Conservation (phyloP, 257 asterid species). For the Apocynum venetum region DNA sequence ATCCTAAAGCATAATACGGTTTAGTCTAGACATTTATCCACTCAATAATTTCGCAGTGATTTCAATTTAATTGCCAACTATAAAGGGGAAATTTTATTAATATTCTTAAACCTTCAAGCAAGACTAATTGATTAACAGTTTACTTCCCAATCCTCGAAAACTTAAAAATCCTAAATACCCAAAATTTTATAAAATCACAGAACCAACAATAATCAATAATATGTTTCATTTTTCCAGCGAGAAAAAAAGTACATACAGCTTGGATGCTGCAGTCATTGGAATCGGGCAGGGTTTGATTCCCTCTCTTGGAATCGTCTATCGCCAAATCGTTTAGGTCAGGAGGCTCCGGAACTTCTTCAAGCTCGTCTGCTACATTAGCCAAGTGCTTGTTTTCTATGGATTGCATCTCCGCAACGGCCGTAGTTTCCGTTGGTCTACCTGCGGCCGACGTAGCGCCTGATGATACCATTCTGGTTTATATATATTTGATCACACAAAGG, state of each 20-base stretch:
- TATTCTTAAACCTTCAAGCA: neutral
- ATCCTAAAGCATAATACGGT: neutral
- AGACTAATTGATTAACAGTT: neutral
- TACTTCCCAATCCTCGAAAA: neutral
- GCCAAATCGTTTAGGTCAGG: constrained; percentile 19
- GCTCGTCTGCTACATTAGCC: constrained; percentile 52
- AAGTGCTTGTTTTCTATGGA: constrained; percentile 36
- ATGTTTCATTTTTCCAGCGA: neutral
- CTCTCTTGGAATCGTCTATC: constrained; percentile 33
- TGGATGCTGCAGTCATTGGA: constrained; percentile 51
- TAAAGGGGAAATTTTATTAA: neutral
- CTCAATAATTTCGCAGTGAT: no score
- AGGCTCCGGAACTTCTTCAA: constrained; percentile 22
- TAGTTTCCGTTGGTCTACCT: neutral
- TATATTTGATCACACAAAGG: no score
- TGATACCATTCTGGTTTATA: neutral
- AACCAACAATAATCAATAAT: neutral
- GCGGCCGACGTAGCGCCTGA: neutral
- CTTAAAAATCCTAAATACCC: neutral
- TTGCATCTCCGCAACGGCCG: neutral
- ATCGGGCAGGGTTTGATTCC: constrained; percentile 32
- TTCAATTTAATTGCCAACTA: neutral
- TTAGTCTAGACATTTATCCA: neutral
- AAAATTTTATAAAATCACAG: no score
- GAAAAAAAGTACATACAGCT: constrained; percentile 31